Percentiles rank a stretch among this genome's conserved stretches.
These are phyloP conservation scores for Edaphochlamys debaryana DNA, from an alignment of 139 green algal genomes.

Conservation along the genomic window DNA sequence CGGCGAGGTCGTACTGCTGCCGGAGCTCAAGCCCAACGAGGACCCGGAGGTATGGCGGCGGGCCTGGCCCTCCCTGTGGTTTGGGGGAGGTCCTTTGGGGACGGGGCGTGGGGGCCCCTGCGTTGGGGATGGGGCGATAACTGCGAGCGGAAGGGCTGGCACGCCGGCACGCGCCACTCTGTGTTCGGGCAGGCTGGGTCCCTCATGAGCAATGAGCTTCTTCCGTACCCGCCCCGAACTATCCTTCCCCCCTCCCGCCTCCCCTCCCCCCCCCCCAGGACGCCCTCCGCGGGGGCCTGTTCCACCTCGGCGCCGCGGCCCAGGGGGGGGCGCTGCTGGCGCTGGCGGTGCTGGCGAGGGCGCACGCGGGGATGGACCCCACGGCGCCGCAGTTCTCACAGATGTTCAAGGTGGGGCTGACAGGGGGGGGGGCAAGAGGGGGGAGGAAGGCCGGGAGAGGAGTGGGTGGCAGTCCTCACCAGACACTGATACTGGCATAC, in stretches of 20 bases:
- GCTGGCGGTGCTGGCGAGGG: constrained; percentile 54
- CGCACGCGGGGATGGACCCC: constrained; percentile 49
- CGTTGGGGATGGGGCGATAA: no score
- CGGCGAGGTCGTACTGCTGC: constrained; percentile 54
- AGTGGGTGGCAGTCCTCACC: no score
- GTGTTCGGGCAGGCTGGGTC: no score
- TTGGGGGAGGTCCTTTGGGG: neutral
- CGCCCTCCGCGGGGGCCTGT: constrained; percentile 39
- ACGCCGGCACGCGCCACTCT: no score
- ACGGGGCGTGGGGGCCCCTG: neutral
- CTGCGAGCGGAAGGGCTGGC: no score
- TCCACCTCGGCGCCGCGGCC: constrained; percentile 51
- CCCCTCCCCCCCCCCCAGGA: constrained; percentile 2
- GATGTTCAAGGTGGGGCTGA: constrained; percentile 31
- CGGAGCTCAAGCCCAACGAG: constrained; percentile 47
- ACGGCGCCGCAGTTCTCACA: constrained; percentile 41
- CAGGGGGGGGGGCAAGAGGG: neutral
- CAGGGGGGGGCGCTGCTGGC: constrained; percentile 37
- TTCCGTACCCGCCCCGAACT: no score
- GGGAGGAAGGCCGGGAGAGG: neutral
- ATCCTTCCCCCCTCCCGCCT: neutral
- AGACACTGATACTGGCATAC: no score
- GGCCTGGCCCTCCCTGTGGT: neutral
- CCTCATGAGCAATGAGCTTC: no score
- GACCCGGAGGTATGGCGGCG: constrained; percentile 17